Percentiles rank a stretch among this genome's conserved stretches.
phyloP scores from a whole-genome alignment of 768 basidiomycete genomes.

The Tricholoma furcatifolium region DNA sequence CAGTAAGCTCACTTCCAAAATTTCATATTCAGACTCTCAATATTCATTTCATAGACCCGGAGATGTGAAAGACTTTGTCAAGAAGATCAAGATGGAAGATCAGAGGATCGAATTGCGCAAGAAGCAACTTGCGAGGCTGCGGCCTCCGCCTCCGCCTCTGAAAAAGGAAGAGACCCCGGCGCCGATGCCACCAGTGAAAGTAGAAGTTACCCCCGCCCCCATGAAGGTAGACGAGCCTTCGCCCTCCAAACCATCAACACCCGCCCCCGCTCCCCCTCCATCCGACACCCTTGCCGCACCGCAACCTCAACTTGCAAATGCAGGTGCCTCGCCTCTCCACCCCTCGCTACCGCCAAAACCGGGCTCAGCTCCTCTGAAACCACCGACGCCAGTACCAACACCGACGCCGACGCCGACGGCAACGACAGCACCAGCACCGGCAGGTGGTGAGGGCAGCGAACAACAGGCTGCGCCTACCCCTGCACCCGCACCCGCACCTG shows the following conservation, averaged over 20 bases:
- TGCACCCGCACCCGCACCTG: constrained; percentile 20
- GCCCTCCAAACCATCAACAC: constrained; percentile 11
- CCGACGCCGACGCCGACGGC: no score
- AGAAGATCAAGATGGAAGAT: constrained; percentile 69
- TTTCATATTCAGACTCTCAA: not conserved
- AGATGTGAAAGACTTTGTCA: constrained; percentile 72
- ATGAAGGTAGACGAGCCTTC: constrained; percentile 14
- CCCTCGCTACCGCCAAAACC: constrained; percentile 76
- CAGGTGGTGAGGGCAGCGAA: constrained; percentile 27
- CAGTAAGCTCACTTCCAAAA: constrained; percentile 41
- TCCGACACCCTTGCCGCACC: constrained; percentile 23
- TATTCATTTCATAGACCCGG: constrained; percentile 54
- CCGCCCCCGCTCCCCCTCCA: no score
- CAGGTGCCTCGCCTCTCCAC: constrained; percentile 49
- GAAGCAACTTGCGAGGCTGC: constrained; percentile 33
- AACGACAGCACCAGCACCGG: no score
- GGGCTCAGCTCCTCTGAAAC: constrained; percentile 34
- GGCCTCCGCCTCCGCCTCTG: constrained; percentile 16
- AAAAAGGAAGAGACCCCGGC: constrained; percentile 3
- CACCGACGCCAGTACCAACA: no score
- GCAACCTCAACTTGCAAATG: constrained; percentile 27
- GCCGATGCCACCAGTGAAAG: constrained; percentile 10
- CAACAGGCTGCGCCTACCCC: constrained; percentile 27
- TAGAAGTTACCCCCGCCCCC: constrained; percentile 16
- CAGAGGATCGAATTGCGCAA: constrained; percentile 54